Evolutionary conservation across 108 stramenopile species (phyloP).

Genomic region (Nitzschia inconspicua): DNA sequence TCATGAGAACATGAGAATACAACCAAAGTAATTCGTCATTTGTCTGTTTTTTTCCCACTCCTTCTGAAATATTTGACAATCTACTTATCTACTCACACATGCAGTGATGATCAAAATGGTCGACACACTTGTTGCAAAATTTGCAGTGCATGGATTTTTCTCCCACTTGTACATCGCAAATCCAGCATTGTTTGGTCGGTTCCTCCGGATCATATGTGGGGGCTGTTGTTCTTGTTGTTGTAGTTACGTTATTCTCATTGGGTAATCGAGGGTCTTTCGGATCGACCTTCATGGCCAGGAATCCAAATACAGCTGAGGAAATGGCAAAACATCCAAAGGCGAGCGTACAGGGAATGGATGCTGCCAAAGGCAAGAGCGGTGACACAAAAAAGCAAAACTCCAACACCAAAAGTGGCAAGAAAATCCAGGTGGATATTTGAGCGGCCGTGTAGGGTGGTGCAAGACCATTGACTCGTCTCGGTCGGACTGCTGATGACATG

Average conservation of each 20-base stretch:
- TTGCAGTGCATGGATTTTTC: constrained; percentile 90
- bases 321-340: constrained; percentile 28
- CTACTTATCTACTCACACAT: constrained; percentile 47
- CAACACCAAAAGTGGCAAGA: constrained; percentile 54
- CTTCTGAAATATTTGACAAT: too few relatives aligned
- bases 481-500: constrained; percentile 1
- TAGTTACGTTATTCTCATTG: constrained; percentile 5
- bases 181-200: constrained; percentile 83
- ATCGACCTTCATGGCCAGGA: constrained; percentile 49
- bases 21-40: too few relatives aligned
- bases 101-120: constrained; percentile 95
- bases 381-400: constrained; percentile 62
- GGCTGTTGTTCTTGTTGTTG: constrained; percentile 4
- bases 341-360: constrained; percentile 58
- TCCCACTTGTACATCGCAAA: constrained; percentile 70
- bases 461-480: constrained; percentile 61
- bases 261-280: constrained; percentile 41
- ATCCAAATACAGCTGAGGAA: constrained; percentile 47
- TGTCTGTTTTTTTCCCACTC: too few relatives aligned
- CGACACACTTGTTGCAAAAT: constrained; percentile 93
- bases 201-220: constrained; percentile 13
- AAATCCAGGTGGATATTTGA: constrained; percentile 80
- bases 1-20: too few relatives aligned
- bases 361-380: constrained; percentile 58
- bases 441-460: constrained; percentile 52